Base-by-base conservation (phyloP, 2,329 filamentous ascomycete species). In the Pochonia chlamydosporia region DNA sequence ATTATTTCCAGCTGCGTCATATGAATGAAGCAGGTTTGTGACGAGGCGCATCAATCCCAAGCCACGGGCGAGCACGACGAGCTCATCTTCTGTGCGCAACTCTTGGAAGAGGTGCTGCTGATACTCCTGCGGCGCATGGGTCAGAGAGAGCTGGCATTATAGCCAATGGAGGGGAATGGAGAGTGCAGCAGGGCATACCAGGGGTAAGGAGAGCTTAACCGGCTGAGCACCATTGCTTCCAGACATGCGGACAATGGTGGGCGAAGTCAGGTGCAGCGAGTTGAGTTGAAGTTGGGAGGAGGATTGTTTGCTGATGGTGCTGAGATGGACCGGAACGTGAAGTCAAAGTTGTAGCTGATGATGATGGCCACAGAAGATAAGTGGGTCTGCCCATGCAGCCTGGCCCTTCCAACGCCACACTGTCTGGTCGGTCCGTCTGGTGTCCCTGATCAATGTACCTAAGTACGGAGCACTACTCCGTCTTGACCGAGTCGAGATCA, bases 61-160 rank as follows among this genome's bases (percentile, higher is more conserved):
- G 56, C 93, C 93, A 45, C 89, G 87, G 36, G 92, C 93, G 47
- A 97, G 79, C 46, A 99, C 78, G 59, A 97, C 86, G 54, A 99
- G 84, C 68, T 95, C 87, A 87, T 99, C 93, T 71, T 96, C 88
- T 51, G 82, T 74, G 53, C 89, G 85, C 56, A 95, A 82, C 70
- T 93, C 87, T 65, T 87, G 89, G 73, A 97, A 97, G 59, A 97
- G 82, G 61, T 89, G 85, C 72, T 97, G 91, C 73, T 99, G 93
- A 67, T 95, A 99, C 75, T 90, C 76, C 82, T 86, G 47, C 3
- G 21, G 20, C 1, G 28, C 10, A 11, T 18, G 35, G 16, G 13
- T 50, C 18, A 48, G 48, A 21, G 42, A 23, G 24, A 40, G 44
- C 28, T 16, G 20, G 20, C 18, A 5, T 13, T 3, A 10, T 21